These are phyloP conservation scores for Bathelium albidoporum DNA, from an alignment of 495 filamentous ascomycete species.

Conservation along the genomic window DNA sequence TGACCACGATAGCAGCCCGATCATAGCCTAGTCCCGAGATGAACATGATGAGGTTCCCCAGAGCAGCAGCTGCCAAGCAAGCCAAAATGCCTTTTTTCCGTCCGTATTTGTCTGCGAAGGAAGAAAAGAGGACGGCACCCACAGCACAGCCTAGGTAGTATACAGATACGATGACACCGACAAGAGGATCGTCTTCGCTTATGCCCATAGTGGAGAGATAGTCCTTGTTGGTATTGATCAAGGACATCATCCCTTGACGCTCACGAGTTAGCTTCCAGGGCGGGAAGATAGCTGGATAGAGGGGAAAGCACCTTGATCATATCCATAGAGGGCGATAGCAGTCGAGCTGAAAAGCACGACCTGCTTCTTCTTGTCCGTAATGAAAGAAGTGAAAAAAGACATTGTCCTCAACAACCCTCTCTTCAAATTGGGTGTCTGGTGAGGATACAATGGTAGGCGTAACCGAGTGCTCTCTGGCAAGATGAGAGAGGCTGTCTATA, in stretches of 20 bases:
- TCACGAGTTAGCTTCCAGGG: neutral
- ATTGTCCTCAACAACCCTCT: neutral
- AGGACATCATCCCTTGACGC: conserved; percentile 44
- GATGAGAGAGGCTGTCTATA: neutral
- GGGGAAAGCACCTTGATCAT: conserved; percentile 32
- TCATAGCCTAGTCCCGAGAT: conserved; percentile 37
- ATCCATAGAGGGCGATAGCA: conserved; percentile 51
- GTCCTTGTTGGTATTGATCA: conserved; percentile 47
- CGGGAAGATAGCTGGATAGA: neutral
- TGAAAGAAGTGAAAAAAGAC: neutral
- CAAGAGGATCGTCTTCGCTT: conserved; percentile 33
- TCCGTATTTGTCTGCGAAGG: conserved; percentile 38
- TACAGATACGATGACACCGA: conserved; percentile 48
- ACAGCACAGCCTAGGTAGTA: conserved; percentile 48
- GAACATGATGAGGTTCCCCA: conserved; percentile 49
- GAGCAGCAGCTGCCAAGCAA: conserved; percentile 37
- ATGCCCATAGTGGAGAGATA: conserved; percentile 50
- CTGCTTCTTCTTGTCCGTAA: conserved; percentile 31
- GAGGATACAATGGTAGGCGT: neutral
- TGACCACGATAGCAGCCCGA: conserved; percentile 35
- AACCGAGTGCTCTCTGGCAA: neutral
- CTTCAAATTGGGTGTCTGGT: neutral
- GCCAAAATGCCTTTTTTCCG: conserved; percentile 41
- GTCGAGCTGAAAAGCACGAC: conserved; percentile 44
- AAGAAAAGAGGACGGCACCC: conserved; percentile 42